Evolutionary conservation across 2,329 filamentous ascomycete species (phyloP).

Genomic region (Alternaria ethzedia): DNA sequence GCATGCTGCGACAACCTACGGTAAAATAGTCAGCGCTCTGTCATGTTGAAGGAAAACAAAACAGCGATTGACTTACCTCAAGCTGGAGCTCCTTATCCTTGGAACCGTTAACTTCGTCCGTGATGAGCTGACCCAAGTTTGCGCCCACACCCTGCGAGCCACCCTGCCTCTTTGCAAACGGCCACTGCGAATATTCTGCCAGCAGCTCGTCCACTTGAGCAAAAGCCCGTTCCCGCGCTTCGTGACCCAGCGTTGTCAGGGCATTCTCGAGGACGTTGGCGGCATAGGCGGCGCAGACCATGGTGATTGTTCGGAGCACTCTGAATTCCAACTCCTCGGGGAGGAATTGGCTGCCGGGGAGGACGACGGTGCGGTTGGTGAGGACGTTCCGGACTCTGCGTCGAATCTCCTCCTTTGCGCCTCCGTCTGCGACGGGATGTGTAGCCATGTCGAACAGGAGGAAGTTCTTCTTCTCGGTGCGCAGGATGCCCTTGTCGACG

Average conservation of each 20-base stretch:
- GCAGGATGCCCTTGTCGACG: conserved; percentile 97
- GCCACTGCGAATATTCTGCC: conserved; percentile 96
- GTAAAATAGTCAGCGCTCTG: conserved; percentile 26
- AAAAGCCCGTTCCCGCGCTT: conserved; percentile 92
- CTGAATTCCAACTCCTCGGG: conserved; percentile 95
- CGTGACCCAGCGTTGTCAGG: conserved; percentile 90
- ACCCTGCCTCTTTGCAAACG: conserved; percentile 81
- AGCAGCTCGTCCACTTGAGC: conserved; percentile 95
- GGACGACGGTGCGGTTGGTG: conserved; percentile 90
- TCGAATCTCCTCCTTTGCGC: conserved; percentile 96
- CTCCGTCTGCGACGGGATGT: conserved; percentile 93
- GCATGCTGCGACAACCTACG: conserved; percentile 84
- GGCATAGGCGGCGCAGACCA: conserved; percentile 98
- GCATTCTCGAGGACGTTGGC: conserved; percentile 98
- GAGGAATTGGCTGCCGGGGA: conserved; percentile 84
- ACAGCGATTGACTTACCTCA: conserved; percentile 69
- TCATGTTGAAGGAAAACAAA: background rate
- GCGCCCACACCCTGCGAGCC: conserved; percentile 86
- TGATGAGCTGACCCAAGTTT: conserved; percentile 85
- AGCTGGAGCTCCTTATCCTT: conserved; percentile 96
- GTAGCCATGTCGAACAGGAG: conserved; percentile 99
- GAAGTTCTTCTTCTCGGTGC: conserved; percentile 99
- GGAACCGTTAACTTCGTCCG: conserved; percentile 82
- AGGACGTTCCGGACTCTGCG: conserved; percentile 90
- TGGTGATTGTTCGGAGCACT: conserved; percentile 87